Base-by-base conservation (phyloP, 352 stramenopile genomes). In the Phytophthora pini region DNA sequence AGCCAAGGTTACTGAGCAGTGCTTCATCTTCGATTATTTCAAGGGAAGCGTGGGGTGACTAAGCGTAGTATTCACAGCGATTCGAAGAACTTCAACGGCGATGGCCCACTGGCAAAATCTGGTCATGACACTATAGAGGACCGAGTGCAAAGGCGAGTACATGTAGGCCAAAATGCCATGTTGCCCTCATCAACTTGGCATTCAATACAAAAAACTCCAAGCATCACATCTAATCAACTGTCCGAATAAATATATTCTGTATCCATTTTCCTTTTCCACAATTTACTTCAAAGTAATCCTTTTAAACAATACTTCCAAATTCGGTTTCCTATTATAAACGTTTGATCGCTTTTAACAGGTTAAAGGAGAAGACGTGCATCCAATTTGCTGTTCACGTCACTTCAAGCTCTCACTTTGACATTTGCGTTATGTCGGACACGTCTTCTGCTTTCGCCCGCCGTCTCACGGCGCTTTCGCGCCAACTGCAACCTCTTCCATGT, bases 391-490 rank as follows among this genome's bases (percentile, higher is more conserved):
- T 55, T 27, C 41, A 46, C 53, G 49, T 31, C 17, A 40, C 36
- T 57, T 53, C 10, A 58, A 56, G 46, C 27, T 11, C 26, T 51
- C 55, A 58, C 56, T 66, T 65, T 41, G 24, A 29, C 32, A 58
- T 73, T 64, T 57, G 27, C 46, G 24, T 22, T 36, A 81, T 83
- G 77, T 43, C 74, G 22, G 65, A 71, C 46, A 44, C 60, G 38
- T 46, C 48, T 13, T 77, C 70, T 17, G n/a, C 46, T 5, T 48
- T 68, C 10, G 20, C 56, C 54, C 80, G 76, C 39, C 83, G 81
- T 39, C 74, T 92, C 40, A 52, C 70, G 10, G 66, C 79, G 40
- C 70, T 92, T 58, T 69, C 82, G 45, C 76, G 79, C 11, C 83
- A 92, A 56, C 61, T 92, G 15, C 55, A 73, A 41, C 9, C 54